phyloP scores from a whole-genome alignment of 352 stramenopile genomes.

The Phytophthora pluvialis region DNA sequence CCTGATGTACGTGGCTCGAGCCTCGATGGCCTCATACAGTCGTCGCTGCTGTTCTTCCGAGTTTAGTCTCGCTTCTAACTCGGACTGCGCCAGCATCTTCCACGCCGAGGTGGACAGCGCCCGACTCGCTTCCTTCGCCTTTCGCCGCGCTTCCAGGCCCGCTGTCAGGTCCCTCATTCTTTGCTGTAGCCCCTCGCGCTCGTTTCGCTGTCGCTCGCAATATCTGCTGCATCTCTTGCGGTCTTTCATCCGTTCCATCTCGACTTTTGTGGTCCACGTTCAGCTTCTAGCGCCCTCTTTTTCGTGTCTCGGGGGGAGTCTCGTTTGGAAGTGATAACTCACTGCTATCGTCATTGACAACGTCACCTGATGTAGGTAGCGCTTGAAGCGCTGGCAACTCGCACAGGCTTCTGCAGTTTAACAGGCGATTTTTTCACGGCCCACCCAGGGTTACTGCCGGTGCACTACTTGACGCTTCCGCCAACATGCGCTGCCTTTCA shows the following conservation, averaged over 20 bases:
- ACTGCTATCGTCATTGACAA: background rate
- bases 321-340: background rate
- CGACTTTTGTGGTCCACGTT: constrained; percentile 2
- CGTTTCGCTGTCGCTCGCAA: background rate
- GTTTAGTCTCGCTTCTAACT: background rate
- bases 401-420: too few species aligned
- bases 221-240: constrained; percentile 10
- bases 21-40: background rate
- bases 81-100: background rate
- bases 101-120: background rate
- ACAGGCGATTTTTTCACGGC: background rate
- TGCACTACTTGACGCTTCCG: background rate
- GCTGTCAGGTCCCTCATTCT: constrained; percentile 11
- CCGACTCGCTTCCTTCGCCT: constrained; percentile 4
- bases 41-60: background rate
- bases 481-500: constrained; percentile 27
- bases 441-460: background rate
- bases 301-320: background rate
- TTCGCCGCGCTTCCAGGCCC: background rate
- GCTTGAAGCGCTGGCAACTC: too few species aligned
- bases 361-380: background rate
- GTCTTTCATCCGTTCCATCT: constrained; percentile 10
- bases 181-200: background rate
- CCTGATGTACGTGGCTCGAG: background rate
- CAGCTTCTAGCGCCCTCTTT: background rate